Percentiles rank a stretch among this genome's conserved stretches.
Evolutionary conservation across 1,284 basidiomycete genomes (phyloP).

Genomic region (Malassezia equina): DNA sequence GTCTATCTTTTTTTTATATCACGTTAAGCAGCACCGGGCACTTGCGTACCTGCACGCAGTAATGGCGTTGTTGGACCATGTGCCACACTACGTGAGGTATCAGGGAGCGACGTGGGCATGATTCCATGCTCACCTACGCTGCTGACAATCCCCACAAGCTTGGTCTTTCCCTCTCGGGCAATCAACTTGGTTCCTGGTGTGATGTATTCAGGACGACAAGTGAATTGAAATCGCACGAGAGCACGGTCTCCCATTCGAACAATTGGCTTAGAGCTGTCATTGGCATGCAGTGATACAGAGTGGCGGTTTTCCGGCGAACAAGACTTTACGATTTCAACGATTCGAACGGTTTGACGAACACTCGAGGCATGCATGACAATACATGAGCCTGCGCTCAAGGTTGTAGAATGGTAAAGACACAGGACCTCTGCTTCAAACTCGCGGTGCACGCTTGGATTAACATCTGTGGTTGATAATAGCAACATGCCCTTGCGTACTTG

Average conservation of each 20-base stretch:
- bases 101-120: constrained; percentile 1
- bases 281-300: constrained; percentile 7
- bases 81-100: background rate
- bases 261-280: constrained; percentile 29
- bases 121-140: constrained; percentile 29
- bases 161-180: constrained; percentile 41
- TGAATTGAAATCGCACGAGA: constrained; percentile 37
- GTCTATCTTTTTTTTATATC: background rate
- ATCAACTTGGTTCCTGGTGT: constrained; percentile 44
- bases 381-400: constrained; percentile 39
- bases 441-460: constrained; percentile 29
- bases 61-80: background rate
- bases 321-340: constrained; percentile 37
- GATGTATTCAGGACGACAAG: constrained; percentile 36
- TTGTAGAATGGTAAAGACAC: constrained; percentile 45
- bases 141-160: constrained; percentile 39
- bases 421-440: constrained; percentile 45
- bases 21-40: background rate
- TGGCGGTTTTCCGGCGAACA: constrained; percentile 17
- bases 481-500: constrained; percentile 72
- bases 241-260: constrained; percentile 44
- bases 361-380: constrained; percentile 45
- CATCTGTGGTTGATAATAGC: constrained; percentile 52
- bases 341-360: constrained; percentile 44
- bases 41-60: background rate